Evolutionary conservation across 768 basidiomycete species (phyloP).

Genomic region (Russula brevipes): DNA sequence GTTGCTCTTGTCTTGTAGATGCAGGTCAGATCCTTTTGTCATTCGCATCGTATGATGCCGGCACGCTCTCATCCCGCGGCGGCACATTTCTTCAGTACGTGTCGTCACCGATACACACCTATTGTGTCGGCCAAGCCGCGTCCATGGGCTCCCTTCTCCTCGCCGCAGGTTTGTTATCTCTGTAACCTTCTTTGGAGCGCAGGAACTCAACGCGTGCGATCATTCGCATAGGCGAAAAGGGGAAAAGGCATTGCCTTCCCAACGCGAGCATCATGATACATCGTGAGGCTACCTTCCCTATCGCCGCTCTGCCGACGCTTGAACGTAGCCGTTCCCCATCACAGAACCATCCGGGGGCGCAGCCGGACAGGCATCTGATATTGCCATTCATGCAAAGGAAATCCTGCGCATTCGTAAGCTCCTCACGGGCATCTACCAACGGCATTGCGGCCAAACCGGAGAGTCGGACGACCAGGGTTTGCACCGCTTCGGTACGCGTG

Average conservation of each 20-base stretch:
- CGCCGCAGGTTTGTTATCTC: slow-evolving; percentile 54
- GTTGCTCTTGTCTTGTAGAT: slow-evolving; percentile 18
- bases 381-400: slow-evolving; percentile 96
- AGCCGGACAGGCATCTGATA: slow-evolving; percentile 92
- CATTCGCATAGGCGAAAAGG: slow-evolving; percentile 56
- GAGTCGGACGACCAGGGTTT: slow-evolving; percentile 63
- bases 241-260: slow-evolving; percentile 87
- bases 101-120: slow-evolving; percentile 91
- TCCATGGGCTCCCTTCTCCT: slow-evolving; percentile 95
- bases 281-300: slow-evolving; percentile 48
- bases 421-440: slow-evolving; percentile 84
- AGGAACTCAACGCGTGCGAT: slow-evolving; percentile 13
- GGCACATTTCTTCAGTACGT: slow-evolving; percentile 52
- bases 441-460: slow-evolving; percentile 66
- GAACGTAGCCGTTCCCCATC: neutral
- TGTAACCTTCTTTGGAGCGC: neutral
- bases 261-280: slow-evolving; percentile 99
- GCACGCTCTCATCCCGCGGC: neutral
- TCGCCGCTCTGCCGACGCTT: slow-evolving; percentile 8
- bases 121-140: slow-evolving; percentile 91
- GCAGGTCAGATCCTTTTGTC: slow-evolving; percentile 54
- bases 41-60: neutral
- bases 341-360: slow-evolving; percentile 95
- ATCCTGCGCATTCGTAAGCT: slow-evolving; percentile 83
- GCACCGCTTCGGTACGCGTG: slow-evolving; percentile 68